Percentiles rank a stretch among this genome's conserved stretches.
phyloP scores from a whole-genome alignment of 371 early-diverging fungal genomes.

The Rhizomucor pusillus region DNA sequence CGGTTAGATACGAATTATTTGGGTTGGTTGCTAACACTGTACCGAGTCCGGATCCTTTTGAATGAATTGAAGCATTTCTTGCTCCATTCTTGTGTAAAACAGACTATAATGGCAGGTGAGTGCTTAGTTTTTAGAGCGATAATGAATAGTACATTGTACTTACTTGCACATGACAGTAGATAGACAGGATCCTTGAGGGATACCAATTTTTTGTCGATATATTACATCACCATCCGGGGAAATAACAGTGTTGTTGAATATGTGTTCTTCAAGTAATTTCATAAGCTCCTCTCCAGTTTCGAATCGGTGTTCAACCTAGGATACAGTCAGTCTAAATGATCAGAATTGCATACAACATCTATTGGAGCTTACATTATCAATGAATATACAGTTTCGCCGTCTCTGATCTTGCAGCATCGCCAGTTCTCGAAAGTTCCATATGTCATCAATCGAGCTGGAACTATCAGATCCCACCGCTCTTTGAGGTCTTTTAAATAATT shows the following conservation, averaged over 20 bases:
- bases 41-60: constrained; percentile 23
- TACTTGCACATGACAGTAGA: constrained; percentile 85
- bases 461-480: no score
- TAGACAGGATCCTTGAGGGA: constrained; percentile 88
- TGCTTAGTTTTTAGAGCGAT: no score
- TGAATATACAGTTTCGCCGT: no score
- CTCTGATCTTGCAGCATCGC: no score
- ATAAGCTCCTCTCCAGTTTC: constrained; percentile 22
- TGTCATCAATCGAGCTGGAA: no score
- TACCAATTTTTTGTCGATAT: constrained; percentile 72
- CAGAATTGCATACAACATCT: no score
- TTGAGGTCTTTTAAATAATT: no score
- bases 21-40: not conserved
- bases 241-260: constrained; percentile 62
- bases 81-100: constrained; percentile 75
- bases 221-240: constrained; percentile 39
- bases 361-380: constrained; percentile 44
- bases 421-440: no score
- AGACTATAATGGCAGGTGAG: constrained; percentile 51
- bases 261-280: constrained; percentile 29
- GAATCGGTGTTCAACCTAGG: constrained; percentile 31
- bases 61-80: constrained; percentile 15
- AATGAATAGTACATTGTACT: no score
- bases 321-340: not conserved
- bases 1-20: not conserved